These are phyloP conservation scores for Eucalyptus urophylla DNA, from an alignment of 345 rosid species.

Conservation along the genomic window DNA sequence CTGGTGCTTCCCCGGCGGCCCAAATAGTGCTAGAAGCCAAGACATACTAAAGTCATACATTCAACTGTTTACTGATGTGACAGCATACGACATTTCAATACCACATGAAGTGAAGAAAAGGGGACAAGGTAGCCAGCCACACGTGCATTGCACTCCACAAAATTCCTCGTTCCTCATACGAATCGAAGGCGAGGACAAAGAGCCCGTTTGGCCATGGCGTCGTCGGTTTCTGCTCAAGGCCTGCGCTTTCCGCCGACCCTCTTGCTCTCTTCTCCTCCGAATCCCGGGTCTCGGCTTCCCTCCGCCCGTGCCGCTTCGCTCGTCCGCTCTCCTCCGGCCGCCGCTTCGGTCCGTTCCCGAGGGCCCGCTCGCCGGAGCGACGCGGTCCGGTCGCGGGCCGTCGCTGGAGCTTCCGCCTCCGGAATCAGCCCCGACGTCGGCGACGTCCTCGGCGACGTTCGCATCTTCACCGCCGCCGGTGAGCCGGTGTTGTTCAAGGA, in stretches of 20 bases:
- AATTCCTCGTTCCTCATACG: not conserved
- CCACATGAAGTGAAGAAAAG: not conserved
- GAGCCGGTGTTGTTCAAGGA: conserved; percentile 50
- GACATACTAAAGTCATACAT: not conserved
- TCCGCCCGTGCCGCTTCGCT: not conserved
- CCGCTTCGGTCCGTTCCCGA: not conserved
- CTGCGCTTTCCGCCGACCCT: conserved; percentile 2
- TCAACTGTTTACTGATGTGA: not conserved
- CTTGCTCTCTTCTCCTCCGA: not conserved
- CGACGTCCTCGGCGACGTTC: conserved; percentile 47
- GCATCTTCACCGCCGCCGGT: conserved; percentile 53
- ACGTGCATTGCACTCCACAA: not conserved
- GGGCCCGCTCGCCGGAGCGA: not conserved
- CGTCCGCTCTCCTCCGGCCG: not conserved
- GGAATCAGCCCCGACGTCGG: conserved; percentile 11
- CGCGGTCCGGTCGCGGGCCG: not conserved
- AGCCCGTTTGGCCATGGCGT: conserved; percentile 2
- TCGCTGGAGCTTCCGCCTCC: conserved; percentile 25
- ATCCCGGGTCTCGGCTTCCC: not conserved
- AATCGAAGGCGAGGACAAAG: not conserved
- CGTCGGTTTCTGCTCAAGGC: not conserved
- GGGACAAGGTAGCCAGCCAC: not conserved
- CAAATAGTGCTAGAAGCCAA: not conserved
- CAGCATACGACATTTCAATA: not conserved
- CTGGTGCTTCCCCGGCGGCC: not conserved